Evolutionary conservation across 2,329 filamentous ascomycete species (phyloP).

Genomic region (Colletotrichum sp.): DNA sequence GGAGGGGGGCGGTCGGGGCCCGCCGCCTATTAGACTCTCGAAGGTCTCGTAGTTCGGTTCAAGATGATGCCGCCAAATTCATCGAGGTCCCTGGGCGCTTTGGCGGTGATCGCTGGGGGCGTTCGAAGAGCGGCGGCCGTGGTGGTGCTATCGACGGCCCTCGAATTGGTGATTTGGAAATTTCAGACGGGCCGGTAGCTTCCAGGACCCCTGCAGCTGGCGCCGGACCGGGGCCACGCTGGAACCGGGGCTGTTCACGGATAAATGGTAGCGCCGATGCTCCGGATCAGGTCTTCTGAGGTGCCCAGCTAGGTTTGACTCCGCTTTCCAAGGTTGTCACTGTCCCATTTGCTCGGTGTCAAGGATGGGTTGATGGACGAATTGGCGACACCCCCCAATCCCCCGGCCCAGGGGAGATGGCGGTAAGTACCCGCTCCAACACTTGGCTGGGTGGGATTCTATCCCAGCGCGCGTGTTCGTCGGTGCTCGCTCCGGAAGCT

Average conservation of each 20-base stretch:
- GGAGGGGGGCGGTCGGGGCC: background rate
- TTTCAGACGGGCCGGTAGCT: constrained; percentile 16
- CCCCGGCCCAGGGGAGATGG: constrained; percentile 3
- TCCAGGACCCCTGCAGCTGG: constrained; percentile 11
- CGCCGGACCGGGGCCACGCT: background rate
- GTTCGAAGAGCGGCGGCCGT: background rate
- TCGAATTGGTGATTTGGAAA: constrained; percentile 21
- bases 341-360: background rate
- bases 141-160: constrained; percentile 1
- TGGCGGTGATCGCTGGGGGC: background rate
- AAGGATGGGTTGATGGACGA: constrained; percentile 1
- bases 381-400: background rate
- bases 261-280: background rate
- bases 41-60: background rate
- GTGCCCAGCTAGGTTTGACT: background rate
- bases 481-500: background rate
- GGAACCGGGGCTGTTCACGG: background rate
- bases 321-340: background rate
- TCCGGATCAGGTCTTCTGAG: background rate
- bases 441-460: background rate
- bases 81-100: background rate
- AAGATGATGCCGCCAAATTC: background rate
- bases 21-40: background rate
- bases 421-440: constrained; percentile 1
- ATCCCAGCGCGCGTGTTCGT: background rate